Evolutionary conservation across 2,329 filamentous ascomycete genomes (phyloP).

Genomic region (Xylariaceae sp.): DNA sequence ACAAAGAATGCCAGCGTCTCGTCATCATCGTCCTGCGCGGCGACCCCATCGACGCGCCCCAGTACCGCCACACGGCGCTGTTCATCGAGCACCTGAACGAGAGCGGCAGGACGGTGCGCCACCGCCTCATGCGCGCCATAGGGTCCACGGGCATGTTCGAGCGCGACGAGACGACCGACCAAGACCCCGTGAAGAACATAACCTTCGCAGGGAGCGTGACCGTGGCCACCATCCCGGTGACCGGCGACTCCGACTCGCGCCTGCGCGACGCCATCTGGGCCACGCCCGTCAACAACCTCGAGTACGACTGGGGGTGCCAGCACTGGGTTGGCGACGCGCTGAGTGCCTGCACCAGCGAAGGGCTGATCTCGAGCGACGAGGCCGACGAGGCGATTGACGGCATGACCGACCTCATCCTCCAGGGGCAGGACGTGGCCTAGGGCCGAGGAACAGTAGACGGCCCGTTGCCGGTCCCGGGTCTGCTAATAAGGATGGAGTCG

Average conservation of each 20-base stretch:
- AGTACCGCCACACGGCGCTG: conserved; percentile 5
- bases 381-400: conserved; percentile 3
- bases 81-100: not conserved
- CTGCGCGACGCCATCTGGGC: conserved; percentile 6
- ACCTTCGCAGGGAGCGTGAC: not conserved
- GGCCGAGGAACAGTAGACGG: not conserved
- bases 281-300: not conserved
- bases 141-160: not conserved
- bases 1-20: not conserved
- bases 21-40: conserved; percentile 1
- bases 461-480: not conserved
- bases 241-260: not conserved
- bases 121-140: not conserved
- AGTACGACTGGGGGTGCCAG: conserved; percentile 3
- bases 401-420: conserved; percentile 4
- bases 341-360: not conserved
- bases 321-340: conserved; percentile 8
- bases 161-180: not conserved
- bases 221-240: conserved; percentile 2
- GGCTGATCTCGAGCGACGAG: not conserved
- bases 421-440: not conserved
- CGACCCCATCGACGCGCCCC: conserved; percentile 6
- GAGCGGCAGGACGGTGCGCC: not conserved
- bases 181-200: not conserved
- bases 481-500: not conserved